A percentile compares a stretch with the other conserved stretches of the same genome.
These are phyloP conservation scores for Diaporthe vexans DNA, from an alignment of 2,329 filamentous ascomycete genomes.

Conservation along the genomic window DNA sequence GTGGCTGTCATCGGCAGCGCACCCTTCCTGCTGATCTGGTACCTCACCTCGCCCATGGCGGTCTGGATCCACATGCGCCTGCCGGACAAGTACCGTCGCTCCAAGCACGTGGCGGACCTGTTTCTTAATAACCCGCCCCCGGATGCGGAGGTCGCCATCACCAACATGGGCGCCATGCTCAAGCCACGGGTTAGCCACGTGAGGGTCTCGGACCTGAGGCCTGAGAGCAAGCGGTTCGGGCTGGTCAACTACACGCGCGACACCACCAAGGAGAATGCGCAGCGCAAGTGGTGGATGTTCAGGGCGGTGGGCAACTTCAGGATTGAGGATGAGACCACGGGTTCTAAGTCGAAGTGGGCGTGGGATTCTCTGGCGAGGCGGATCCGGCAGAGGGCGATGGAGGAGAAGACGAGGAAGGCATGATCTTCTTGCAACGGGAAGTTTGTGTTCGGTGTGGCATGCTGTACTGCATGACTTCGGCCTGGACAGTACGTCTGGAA, in stretches of 20 bases:
- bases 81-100: constrained; percentile 74
- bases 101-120: constrained; percentile 67
- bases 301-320: constrained; percentile 54
- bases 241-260: constrained; percentile 56
- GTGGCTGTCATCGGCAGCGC: constrained; percentile 72
- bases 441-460: neutral
- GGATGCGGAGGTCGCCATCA: constrained; percentile 62
- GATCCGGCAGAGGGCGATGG: constrained; percentile 4
- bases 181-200: constrained; percentile 62
- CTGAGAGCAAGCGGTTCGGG: constrained; percentile 50
- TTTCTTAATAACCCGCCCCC: constrained; percentile 64
- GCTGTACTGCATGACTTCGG: neutral
- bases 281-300: constrained; percentile 54
- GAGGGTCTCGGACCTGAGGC: constrained; percentile 51
- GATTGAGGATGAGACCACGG: constrained; percentile 47
- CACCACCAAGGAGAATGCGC: constrained; percentile 47
- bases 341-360: constrained; percentile 46
- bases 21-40: constrained; percentile 75
- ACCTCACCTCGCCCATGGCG: constrained; percentile 78
- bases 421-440: neutral
- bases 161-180: constrained; percentile 68
- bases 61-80: constrained; percentile 79
- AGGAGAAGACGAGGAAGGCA: neutral
- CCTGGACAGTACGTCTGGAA: fast-evolving
- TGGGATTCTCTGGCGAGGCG: constrained; percentile 46